Evolutionary conservation across 164 flowering plant genomes (phyloP).

Genomic region (Chimonanthus salicifolius): DNA sequence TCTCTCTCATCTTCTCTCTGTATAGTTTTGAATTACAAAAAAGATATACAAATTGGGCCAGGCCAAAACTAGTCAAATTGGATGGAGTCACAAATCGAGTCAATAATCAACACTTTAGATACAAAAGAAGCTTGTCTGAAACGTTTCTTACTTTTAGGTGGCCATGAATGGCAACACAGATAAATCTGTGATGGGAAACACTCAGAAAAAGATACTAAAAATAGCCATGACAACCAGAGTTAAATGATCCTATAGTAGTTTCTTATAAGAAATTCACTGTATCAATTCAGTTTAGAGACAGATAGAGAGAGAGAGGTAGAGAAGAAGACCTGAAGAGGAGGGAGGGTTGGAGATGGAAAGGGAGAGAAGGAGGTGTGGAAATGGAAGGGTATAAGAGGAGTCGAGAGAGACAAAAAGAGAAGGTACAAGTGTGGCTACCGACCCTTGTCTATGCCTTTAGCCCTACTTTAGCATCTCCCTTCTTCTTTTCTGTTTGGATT

Average conservation of each 20-base stretch:
- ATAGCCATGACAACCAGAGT: background rate
- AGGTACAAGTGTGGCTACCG: background rate
- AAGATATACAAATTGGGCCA: too few species aligned
- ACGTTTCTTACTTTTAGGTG: too few species aligned
- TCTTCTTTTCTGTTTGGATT: conserved; percentile 6
- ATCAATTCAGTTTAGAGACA: too few species aligned
- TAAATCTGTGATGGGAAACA: background rate
- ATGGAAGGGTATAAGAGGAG: background rate
- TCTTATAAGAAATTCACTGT: too few species aligned
- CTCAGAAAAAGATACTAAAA: background rate
- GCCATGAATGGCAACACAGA: too few species aligned
- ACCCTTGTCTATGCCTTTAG: background rate
- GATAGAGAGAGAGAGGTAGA: conserved; percentile 4
- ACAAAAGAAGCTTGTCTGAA: too few species aligned
- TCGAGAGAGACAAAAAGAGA: background rate
- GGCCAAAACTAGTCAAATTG: too few species aligned
- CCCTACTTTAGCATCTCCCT: background rate
- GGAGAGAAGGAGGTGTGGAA: background rate
- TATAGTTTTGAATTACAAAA: too few species aligned
- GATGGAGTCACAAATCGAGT: too few species aligned
- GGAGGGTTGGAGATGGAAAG: background rate
- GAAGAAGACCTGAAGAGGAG: background rate
- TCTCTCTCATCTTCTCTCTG: too few species aligned
- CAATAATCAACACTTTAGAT: too few species aligned
- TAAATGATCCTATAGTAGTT: too few species aligned